Conservation (phyloP, 768 basidiomycete genomes). For the Hydnum rufescens region DNA sequence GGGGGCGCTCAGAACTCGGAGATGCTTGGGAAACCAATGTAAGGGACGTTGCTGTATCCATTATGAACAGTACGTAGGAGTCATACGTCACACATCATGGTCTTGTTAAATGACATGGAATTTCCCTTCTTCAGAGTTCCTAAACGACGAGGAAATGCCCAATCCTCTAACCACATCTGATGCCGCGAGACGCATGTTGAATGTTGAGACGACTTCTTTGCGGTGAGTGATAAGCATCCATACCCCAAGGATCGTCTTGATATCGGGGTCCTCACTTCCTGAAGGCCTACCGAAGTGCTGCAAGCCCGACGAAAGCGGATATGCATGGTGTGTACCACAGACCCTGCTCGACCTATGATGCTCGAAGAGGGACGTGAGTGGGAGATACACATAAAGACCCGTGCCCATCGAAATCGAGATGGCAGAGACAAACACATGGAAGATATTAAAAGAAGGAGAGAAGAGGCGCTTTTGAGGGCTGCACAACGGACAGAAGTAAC, state of each 20-base stretch:
- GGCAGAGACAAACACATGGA: slow-evolving; percentile 5
- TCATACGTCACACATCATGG: slow-evolving; percentile 8
- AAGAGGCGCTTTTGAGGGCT: no score
- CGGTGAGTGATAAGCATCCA: neutral
- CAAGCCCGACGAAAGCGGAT: slow-evolving; percentile 32
- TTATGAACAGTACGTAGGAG: slow-evolving; percentile 26
- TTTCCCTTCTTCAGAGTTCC: slow-evolving; percentile 30
- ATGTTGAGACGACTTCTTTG: neutral
- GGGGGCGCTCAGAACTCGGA: slow-evolving; percentile 29
- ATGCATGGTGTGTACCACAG: slow-evolving; percentile 42
- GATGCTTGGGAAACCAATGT: slow-evolving; percentile 42
- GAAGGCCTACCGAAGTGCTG: slow-evolving; percentile 38
- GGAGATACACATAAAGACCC: slow-evolving; percentile 26
- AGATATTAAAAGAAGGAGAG: slow-evolving; percentile 3
- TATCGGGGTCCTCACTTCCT: neutral
- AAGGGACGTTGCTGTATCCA: slow-evolving; percentile 27
- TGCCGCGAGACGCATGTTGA: slow-evolving; percentile 21
- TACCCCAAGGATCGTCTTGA: neutral
- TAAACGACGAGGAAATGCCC: slow-evolving; percentile 28
- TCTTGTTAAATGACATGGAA: neutral
- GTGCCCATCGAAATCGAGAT: slow-evolving; percentile 11
- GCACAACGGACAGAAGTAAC: no score
- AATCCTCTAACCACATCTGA: slow-evolving; percentile 38
- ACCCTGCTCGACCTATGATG: slow-evolving; percentile 37
- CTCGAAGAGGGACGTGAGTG: slow-evolving; percentile 37